Conservation (phyloP, 2,329 filamentous ascomycete genomes). For the Sporothrix dimorphospora region DNA sequence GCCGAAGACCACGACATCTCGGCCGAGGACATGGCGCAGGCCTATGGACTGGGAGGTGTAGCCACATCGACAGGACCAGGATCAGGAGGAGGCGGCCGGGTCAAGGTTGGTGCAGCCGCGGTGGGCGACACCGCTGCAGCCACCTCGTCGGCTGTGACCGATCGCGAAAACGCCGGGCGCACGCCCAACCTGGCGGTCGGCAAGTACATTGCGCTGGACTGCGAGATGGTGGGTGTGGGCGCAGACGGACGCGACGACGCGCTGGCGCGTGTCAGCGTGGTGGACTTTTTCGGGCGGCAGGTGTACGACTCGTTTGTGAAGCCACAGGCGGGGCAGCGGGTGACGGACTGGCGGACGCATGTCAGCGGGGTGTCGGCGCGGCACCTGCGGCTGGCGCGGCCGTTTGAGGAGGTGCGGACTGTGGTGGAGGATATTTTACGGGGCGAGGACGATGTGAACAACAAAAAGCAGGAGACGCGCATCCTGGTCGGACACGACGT, state of each 20-base stretch:
- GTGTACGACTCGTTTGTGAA: constrained; percentile 93
- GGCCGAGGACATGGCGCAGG: constrained; percentile 61
- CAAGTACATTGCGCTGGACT: constrained; percentile 92
- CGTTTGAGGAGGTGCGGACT: constrained; percentile 76
- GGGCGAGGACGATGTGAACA: constrained; percentile 42
- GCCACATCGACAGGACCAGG: neutral
- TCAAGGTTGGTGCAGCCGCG: constrained; percentile 11
- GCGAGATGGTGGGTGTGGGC: constrained; percentile 95
- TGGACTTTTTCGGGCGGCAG: constrained; percentile 91
- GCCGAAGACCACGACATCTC: constrained; percentile 64
- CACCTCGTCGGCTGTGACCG: constrained; percentile 47
- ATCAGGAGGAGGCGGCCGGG: constrained; percentile 5
- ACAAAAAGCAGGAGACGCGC: constrained; percentile 41
- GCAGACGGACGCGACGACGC: constrained; percentile 70
- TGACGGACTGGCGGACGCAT: constrained; percentile 88
- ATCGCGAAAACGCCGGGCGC: constrained; percentile 65
- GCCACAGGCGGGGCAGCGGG: constrained; percentile 71
- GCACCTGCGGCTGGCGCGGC: constrained; percentile 70
- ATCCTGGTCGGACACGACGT: constrained; percentile 85
- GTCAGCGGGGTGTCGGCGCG: constrained; percentile 80
- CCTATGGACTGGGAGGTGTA: constrained; percentile 59
- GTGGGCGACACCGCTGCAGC: constrained; percentile 31
- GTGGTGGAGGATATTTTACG: constrained; percentile 70
- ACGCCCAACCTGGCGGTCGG: constrained; percentile 69
- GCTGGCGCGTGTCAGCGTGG: constrained; percentile 83